Evolutionary conservation across 2,329 filamentous ascomycete species (phyloP), one percentile per base, ranked within the genome.

Genomic region (Monosporascus sp.): DNA sequence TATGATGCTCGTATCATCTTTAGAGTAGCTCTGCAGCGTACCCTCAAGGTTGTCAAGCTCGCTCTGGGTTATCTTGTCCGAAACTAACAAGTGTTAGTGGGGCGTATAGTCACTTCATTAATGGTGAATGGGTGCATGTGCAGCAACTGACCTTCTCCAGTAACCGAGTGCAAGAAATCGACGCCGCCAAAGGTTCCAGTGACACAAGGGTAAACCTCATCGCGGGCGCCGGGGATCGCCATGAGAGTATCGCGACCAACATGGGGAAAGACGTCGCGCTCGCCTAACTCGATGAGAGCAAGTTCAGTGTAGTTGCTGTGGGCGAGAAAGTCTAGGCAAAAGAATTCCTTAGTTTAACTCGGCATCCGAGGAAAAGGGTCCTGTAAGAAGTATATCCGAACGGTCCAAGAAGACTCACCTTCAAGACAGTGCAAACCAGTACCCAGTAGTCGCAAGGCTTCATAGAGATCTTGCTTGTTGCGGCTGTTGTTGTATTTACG

Each of bases 131-230:
- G 3, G 20, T 22, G n/a, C 8, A n/a, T 20, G 14, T 20, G 17
- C 20, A 22, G 20, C 22, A 44, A 41, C 70, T n/a, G 58, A 80
- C 79, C 75, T 74, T 86, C 83, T 54, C 83, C 82, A 46, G 82
- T 89, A 31, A 96, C 91, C 1, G 89, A 94, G 74, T 96, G 90
- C 55, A 96, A 75, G 73, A 97, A 97, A 65, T 97, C 93, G 15
- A 96, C 92, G 58, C 92, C 92, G 56, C 92, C 92, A 70, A 97
- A 97, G 6, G 92, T 97, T 55, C 93, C 92, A 1, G 92, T 97
- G 45, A 96, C 81, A 56, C 93, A 75, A 6, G 92, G 92, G 63
- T 88, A 96, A 55, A 96, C 89, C 5, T 78, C 65, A 37, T 77
- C 67, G 22, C 78, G 77, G 53, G 82, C 86, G 45, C 88, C 90